Evolutionary conservation across 1,284 basidiomycete genomes (phyloP).

Genomic region (Puccinia polysora): DNA sequence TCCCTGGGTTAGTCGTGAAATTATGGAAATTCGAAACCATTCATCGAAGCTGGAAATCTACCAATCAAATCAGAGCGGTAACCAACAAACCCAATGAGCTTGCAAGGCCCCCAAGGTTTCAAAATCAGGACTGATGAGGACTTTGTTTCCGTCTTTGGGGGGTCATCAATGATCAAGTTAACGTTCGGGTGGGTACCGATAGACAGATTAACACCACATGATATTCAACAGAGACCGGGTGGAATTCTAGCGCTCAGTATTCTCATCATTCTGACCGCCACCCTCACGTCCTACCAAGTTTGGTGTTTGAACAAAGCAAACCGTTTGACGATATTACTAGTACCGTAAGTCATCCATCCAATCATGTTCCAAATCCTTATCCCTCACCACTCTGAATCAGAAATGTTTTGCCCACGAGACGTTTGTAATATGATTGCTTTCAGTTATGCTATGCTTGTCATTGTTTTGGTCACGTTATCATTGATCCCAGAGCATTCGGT

Average conservation of each 20-base stretch:
- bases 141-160: not conserved
- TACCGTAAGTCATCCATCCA: not conserved
- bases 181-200: slow-evolving; percentile 24
- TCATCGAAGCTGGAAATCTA: not conserved
- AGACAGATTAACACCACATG: slow-evolving; percentile 23
- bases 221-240: slow-evolving; percentile 23
- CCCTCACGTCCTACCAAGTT: slow-evolving; percentile 2
- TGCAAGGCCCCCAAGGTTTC: no score
- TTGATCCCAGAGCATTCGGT: slow-evolving; percentile 22
- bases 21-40: no score
- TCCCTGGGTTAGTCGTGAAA: no score
- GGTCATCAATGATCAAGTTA: not conserved
- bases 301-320: slow-evolving; percentile 17
- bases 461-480: slow-evolving; percentile 1
- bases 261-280: not conserved
- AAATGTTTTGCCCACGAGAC: not conserved
- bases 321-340: not conserved
- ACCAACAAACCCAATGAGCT: not conserved
- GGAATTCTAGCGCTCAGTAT: not conserved
- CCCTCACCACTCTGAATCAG: not conserved
- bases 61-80: not conserved
- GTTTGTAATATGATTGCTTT: not conserved
- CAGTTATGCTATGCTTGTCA: slow-evolving; percentile 7
- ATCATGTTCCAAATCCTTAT: not conserved
- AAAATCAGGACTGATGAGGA: not conserved